Base-by-base conservation (phyloP, 148 eudicot species). In the Dysphania ambrosioides region DNA sequence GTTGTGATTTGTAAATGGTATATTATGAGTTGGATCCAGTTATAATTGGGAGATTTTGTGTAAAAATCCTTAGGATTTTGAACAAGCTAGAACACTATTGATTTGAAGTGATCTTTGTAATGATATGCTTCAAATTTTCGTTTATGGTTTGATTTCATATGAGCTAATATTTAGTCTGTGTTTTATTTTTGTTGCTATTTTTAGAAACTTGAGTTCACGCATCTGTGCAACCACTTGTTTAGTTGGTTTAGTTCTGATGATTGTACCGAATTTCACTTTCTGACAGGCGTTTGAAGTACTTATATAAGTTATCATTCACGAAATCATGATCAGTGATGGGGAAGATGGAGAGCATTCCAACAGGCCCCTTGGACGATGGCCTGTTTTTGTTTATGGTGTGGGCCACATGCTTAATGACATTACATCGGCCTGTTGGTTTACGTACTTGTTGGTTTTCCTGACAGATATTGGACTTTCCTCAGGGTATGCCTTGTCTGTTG, bases 391-490 rank as follows among this genome's bases (percentile, higher is more conserved):
- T 61, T 94, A 94, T 82, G 98, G 98, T 6, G 91, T 91, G 35
- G 98, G 98, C 0, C 98, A 94, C 77, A 87, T 94, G 97, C 89
- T 94, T 44, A 94, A 94, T 79, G 98, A 94, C 87, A 86, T 91
- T 66, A 94, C 97, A 62, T 87, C 98, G 55, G 87, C 98, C 29
- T 94, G 97, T 79, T 94, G 98, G 98, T 94, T 91, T 79, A 91
- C 98, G 15, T 94, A 94, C 80, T 89, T 94, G 77, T 73, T 94
- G 73, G 96, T 94, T 38, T 94, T 88, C 84, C 78, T 94, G 79
- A 91, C 96, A 18, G 93, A 90, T 70, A 88, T 94, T 76, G 98
- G 97, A 23, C 82, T 94, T 53, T 84, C 98, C 66, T 86, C 97
- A 12, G 82, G 89, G 98, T 94, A 81, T 61, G 58, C 35, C 23